Base-by-base conservation (phyloP, 2,329 filamentous ascomycete genomes). In the Pseudogymnoascus sp. region DNA sequence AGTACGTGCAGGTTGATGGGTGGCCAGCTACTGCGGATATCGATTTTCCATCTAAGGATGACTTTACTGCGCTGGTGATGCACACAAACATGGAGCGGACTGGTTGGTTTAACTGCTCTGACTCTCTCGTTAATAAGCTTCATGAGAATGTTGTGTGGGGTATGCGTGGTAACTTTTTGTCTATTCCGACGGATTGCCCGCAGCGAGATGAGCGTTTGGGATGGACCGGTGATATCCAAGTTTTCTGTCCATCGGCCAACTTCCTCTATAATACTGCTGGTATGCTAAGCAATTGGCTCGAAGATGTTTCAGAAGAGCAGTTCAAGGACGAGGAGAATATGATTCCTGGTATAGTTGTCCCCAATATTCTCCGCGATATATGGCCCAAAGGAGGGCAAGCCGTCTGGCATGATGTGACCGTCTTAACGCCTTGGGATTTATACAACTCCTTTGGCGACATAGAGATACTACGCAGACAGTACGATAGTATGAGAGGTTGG, bases 161-260 rank as follows among this genome's bases (percentile, higher is more conserved):
- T 14, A 80, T 80, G 76, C 72, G 74, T 35, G 77, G 78, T 1
- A 81, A 81, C 61, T 80, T 81, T 63, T 63, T 80, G 1, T 72
- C 72, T 6, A 71, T 80, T 5, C 78, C 77, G 1, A 81, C 78
- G 0, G 79, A 81, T 66, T 81, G 79, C 67, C 78, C 79, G 0
- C 78, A 81, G 63, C 71, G 79, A 11, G 79, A 81, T 62, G 79
- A 81, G 65, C 72, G 79, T 1, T 65, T 81, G 0, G 79, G 79
- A 0, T 81, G 79, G 79, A 80, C 77, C 2, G 79, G 79, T 1
- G 77, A 79, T 66, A 75, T 78, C 11, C 74, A 79, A 53, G 73
- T 78, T 2, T 82, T 82, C 65, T 72, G 71, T 1, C 75, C 76
- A 0, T 76, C 78, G 0, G 76, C 78, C 0, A 76, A 72, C 37